Conservation (phyloP, 2,329 filamentous ascomycete species). For the Diaporthe citrichinensis region DNA sequence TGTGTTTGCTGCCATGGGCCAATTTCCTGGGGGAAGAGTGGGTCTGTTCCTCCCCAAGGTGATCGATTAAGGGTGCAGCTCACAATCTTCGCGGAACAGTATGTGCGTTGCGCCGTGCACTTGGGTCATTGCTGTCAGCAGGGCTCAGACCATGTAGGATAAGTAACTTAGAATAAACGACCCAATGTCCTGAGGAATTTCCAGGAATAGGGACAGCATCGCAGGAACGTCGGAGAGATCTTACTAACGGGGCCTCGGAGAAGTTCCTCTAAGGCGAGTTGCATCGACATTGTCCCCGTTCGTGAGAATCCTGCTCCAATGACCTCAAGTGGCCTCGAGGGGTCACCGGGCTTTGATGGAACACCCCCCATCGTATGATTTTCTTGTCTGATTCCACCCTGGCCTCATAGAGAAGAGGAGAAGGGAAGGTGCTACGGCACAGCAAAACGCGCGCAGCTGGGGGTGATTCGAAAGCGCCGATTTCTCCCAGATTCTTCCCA, state of each 20-base stretch:
- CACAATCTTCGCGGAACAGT: conserved; percentile 12
- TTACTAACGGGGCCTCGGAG: conserved; percentile 17
- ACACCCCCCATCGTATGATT: neutral
- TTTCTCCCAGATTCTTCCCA: neutral
- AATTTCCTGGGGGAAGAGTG: neutral
- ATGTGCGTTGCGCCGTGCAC: conserved; percentile 29
- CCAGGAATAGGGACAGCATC: neutral
- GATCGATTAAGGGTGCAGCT: neutral
- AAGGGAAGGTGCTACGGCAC: no score
- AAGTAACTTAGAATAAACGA: neutral
- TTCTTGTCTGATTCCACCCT: neutral
- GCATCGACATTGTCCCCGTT: neutral
- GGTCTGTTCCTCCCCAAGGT: no score
- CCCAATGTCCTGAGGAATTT: no score
- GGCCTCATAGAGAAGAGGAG: neutral
- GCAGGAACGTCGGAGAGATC: neutral
- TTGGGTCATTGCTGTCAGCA: neutral
- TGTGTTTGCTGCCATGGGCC: neutral
- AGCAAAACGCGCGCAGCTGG: neutral
- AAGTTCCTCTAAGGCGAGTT: conserved; percentile 6
- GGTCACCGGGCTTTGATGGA: conserved; percentile 9
- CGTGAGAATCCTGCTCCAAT: conserved; percentile 23
- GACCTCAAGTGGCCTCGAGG: conserved; percentile 18
- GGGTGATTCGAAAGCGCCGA: neutral
- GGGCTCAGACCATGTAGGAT: no score